Percentiles rank a stretch among this genome's conserved stretches.
phyloP scores from a whole-genome alignment of 805 yeast species.

The Yarrowia osloensis region DNA sequence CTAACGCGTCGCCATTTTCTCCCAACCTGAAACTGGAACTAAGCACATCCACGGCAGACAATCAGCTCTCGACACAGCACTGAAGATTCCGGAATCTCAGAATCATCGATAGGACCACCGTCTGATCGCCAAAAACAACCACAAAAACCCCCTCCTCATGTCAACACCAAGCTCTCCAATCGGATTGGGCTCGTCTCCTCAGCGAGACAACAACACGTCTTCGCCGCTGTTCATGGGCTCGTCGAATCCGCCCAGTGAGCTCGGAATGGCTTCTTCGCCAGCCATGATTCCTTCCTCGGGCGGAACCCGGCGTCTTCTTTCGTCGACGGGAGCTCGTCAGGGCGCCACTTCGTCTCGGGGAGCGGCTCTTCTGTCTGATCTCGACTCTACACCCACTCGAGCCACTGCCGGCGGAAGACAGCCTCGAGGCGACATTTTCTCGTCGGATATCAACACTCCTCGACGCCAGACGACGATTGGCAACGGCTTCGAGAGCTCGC shows the following conservation, averaged over 20 bases:
- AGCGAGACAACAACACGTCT: background rate
- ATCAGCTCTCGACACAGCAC: background rate
- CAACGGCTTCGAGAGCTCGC: constrained; percentile 8
- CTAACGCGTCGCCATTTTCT: constrained; percentile 6
- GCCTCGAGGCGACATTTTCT: constrained; percentile 76
- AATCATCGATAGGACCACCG: too few relatives aligned
- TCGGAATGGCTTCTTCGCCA: background rate
- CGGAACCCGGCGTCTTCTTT: background rate
- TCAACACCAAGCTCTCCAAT: constrained; percentile 13
- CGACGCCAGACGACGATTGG: constrained; percentile 53
- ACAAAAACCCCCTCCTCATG: background rate
- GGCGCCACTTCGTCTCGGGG: background rate
- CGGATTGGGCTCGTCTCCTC: background rate
- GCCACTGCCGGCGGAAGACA: constrained; percentile 32
- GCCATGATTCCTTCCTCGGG: background rate
- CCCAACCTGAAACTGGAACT: too few relatives aligned
- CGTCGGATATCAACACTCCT: constrained; percentile 66
- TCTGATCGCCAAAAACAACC: too few relatives aligned
- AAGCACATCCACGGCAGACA: too few relatives aligned
- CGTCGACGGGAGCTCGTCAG: background rate
- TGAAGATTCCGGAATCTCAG: too few relatives aligned
- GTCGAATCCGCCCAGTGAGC: background rate
- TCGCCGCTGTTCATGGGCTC: constrained; percentile 1
- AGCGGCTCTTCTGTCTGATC: background rate
- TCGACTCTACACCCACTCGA: constrained; percentile 12